These are phyloP conservation scores for Bruguiera hainesii DNA, from an alignment of 441 rosid species.

Conservation along the genomic window DNA sequence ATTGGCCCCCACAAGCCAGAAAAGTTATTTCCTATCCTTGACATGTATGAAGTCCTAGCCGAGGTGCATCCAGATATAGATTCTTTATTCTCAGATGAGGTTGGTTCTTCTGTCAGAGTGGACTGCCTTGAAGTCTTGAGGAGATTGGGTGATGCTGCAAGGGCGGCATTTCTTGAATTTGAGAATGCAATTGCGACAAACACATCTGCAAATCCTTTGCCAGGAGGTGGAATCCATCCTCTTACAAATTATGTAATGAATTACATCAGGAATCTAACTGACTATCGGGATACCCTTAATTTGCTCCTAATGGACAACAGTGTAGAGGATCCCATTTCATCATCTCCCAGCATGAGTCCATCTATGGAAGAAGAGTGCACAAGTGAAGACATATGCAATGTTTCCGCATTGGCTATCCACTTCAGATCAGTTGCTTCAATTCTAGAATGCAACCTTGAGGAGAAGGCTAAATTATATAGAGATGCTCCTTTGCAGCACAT, in stretches of 20 bases:
- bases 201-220: conserved; percentile 48
- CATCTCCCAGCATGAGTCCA: conserved; percentile 39
- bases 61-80: conserved; percentile 69
- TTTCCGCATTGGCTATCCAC: conserved; percentile 43
- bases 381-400: conserved; percentile 25
- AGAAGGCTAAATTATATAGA: conserved; percentile 58
- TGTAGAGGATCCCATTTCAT: conserved; percentile 26
- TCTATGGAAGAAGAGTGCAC: conserved; percentile 37
- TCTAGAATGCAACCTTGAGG: conserved; percentile 67
- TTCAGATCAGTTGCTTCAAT: conserved; percentile 52
- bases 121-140: conserved; percentile 60
- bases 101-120: conserved; percentile 46
- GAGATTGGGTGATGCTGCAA: conserved; percentile 67
- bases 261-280: conserved; percentile 58
- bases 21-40: conserved; percentile 68
- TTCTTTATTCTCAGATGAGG: conserved; percentile 45
- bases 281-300: conserved; percentile 60
- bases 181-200: conserved; percentile 62
- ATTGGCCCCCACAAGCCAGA: conserved; percentile 80
- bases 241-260: conserved; percentile 85
- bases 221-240: conserved; percentile 75
- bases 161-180: conserved; percentile 69
- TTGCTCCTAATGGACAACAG: conserved; percentile 50
- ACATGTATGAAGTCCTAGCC: conserved; percentile 78
- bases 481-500: conserved; percentile 68